phyloP scores from a whole-genome alignment of 1,284 basidiomycete genomes.

The Malassezia equina region DNA sequence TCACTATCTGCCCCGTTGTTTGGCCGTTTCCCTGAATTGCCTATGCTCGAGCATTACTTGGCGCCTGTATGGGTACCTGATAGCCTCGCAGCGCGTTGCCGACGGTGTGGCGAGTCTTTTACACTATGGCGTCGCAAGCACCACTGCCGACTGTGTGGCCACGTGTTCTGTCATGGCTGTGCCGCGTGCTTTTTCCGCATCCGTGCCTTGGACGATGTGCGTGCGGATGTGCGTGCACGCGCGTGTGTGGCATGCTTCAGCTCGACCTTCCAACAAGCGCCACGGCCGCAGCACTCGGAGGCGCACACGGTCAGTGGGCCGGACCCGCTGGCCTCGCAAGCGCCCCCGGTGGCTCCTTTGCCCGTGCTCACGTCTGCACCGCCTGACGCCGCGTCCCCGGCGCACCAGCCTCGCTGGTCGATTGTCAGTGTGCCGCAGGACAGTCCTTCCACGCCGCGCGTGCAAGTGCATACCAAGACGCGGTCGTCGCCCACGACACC shows the following conservation, averaged over 20 bases:
- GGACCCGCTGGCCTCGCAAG: not conserved
- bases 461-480: conserved; percentile 6
- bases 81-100: conserved; percentile 65
- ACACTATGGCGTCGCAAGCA: conserved; percentile 72
- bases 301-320: not conserved
- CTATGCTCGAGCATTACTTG: conserved; percentile 70
- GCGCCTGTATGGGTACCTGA: conserved; percentile 89
- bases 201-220: not conserved
- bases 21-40: not conserved
- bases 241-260: conserved; percentile 11
- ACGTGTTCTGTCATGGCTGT: conserved; percentile 72
- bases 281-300: not conserved
- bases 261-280: not conserved
- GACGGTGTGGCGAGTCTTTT: conserved; percentile 68
- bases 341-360: not conserved
- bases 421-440: conserved; percentile 3
- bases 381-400: not conserved
- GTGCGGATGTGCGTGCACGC: not conserved
- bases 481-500: not conserved
- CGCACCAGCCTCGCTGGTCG: conserved; percentile 9
- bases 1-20: not conserved
- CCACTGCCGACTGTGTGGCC: conserved; percentile 78
- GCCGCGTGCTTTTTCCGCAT: conserved; percentile 42
- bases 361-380: not conserved
- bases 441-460: not conserved